Percentiles rank a stretch among this genome's conserved stretches.
Conservation (phyloP, 2,329 filamentous ascomycete genomes). For the Fusarium sterilihyphosum region DNA sequence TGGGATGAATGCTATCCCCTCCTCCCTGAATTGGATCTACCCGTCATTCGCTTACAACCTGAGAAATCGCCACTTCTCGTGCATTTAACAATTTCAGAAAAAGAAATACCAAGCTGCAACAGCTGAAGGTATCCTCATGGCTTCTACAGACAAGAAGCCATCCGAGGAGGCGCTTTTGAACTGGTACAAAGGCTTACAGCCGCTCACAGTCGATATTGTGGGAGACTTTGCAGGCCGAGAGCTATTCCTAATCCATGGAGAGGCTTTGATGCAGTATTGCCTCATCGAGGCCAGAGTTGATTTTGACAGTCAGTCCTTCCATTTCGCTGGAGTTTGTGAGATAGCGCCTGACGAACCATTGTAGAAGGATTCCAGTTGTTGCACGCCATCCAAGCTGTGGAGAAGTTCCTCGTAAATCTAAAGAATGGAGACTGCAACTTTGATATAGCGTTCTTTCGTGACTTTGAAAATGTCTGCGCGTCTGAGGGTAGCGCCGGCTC, state of each 20-base stretch:
- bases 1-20: background rate
- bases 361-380: background rate
- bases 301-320: background rate
- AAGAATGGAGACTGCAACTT: background rate
- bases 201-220: background rate
- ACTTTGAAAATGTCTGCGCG: background rate
- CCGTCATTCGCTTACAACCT: background rate
- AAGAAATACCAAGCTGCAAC: background rate
- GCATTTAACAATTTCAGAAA: fast-evolving
- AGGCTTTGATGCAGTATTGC: background rate
- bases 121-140: background rate
- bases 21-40: background rate
- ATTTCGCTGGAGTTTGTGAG: background rate
- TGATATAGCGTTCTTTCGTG: background rate
- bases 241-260: background rate
- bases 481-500: background rate
- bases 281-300: background rate
- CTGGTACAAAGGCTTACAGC: background rate
- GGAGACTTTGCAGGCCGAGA: background rate
- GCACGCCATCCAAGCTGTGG: background rate
- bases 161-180: background rate
- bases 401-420: background rate
- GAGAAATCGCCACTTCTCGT: background rate
- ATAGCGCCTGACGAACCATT: background rate
- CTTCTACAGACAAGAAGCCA: background rate